These are phyloP conservation scores for Ogataea parapolymorpha DNA, from an alignment of 805 yeast genomes.

Conservation along the genomic window DNA sequence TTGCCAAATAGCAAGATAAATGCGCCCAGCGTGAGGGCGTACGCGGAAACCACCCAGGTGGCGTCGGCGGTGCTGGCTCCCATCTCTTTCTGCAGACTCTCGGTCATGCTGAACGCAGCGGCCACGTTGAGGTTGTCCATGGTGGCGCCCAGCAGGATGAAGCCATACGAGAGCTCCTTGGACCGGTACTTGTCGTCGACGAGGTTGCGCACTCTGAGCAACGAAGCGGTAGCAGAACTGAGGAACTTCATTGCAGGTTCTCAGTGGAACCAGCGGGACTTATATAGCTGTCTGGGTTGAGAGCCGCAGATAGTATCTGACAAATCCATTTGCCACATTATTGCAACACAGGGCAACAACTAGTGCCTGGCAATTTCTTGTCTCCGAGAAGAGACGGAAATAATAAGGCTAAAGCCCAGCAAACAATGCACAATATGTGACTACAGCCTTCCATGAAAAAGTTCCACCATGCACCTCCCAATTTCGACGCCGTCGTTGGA, in stretches of 20 bases:
- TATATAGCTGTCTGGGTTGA: background rate
- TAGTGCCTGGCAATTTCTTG: background rate
- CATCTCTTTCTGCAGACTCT: constrained; percentile 36
- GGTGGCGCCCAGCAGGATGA: constrained; percentile 14
- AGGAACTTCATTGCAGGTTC: background rate
- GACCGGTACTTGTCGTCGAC: background rate
- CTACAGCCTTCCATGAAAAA: background rate
- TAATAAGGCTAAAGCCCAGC: no score
- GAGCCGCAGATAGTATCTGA: background rate
- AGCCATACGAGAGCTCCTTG: constrained; percentile 12
- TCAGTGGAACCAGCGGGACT: background rate
- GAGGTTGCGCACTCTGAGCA: background rate
- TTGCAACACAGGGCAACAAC: background rate
- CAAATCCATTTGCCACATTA: background rate
- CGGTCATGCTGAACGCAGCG: constrained; percentile 23
- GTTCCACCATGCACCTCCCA: constrained; percentile 9
- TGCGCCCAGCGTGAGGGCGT: constrained; percentile 43
- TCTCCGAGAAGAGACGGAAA: background rate
- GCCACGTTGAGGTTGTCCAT: constrained; percentile 29
- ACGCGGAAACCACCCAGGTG: constrained; percentile 42
- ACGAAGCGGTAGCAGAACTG: background rate
- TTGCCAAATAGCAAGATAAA: constrained; percentile 43
- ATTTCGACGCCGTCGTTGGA: constrained; percentile 8
- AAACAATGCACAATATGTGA: no score
- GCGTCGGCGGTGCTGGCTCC: constrained; percentile 34